phyloP scores from a whole-genome alignment of 257 asterid genomes.

The Fraxinus anomala region DNA sequence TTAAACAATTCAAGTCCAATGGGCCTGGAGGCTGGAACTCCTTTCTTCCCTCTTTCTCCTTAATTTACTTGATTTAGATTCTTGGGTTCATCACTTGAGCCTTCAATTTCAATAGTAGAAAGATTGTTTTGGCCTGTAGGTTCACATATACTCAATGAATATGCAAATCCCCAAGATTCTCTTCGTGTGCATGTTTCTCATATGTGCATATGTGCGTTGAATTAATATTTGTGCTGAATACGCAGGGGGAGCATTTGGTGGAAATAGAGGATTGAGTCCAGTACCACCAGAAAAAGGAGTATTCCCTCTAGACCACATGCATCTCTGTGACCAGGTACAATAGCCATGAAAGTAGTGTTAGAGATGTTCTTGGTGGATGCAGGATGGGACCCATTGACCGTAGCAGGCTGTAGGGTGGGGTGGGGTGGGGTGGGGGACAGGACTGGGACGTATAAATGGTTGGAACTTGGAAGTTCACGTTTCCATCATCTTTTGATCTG shows the following conservation, averaged over 20 bases:
- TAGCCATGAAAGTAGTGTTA: background rate
- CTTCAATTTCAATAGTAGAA: constrained; percentile 2
- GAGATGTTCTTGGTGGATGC: background rate
- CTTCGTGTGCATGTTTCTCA: background rate
- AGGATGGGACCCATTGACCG: background rate
- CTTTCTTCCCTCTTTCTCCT: background rate
- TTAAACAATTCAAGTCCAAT: no score
- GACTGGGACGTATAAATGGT: background rate
- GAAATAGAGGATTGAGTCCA: constrained; percentile 92
- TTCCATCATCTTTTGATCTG: background rate
- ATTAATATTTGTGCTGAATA: constrained; percentile 17
- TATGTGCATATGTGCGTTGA: constrained; percentile 15
- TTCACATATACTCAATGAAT: background rate
- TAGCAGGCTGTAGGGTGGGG: background rate
- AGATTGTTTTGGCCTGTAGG: constrained; percentile 1
- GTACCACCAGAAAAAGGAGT: constrained; percentile 97
- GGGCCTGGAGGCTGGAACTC: background rate
- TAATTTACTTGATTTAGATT: background rate
- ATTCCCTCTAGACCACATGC: constrained; percentile 93
- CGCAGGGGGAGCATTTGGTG: constrained; percentile 94
- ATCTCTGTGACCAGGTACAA: constrained; percentile 78
- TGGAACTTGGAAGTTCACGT: no score
- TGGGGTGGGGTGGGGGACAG: background rate
- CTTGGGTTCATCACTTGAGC: background rate
- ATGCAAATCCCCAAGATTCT: background rate